These are phyloP conservation scores for Polytrichum formosum DNA, from an alignment of 225 moss, liverwort and hornwort species.

Conservation along the genomic window DNA sequence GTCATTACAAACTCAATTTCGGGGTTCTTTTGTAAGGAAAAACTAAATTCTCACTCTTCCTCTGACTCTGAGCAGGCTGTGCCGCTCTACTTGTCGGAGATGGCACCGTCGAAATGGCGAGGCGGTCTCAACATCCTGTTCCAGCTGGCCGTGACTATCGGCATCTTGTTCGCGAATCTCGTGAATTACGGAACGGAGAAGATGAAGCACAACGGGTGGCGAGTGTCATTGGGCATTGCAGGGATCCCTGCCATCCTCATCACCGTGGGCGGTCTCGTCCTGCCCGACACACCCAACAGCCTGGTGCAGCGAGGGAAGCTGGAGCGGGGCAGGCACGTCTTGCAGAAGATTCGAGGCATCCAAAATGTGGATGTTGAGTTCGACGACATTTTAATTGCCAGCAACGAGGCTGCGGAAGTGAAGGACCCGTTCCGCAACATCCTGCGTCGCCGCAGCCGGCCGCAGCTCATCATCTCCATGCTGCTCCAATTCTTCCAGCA, in stretches of 20 bases:
- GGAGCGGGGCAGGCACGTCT: conserved; percentile 29
- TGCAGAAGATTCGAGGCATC: conserved; percentile 40
- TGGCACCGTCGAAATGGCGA: conserved; percentile 63
- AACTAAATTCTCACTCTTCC: background rate
- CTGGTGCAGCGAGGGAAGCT: conserved; percentile 45
- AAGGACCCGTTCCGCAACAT: conserved; percentile 49
- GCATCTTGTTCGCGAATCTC: conserved; percentile 50
- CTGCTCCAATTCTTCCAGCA: conserved; percentile 54
- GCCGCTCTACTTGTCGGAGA: conserved; percentile 58
- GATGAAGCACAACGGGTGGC: conserved; percentile 42
- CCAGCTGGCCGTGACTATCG: conserved; percentile 51
- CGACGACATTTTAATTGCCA: conserved; percentile 37
- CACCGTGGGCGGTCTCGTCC: conserved; percentile 41
- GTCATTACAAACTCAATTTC: too few species aligned
- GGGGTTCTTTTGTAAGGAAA: too few species aligned
- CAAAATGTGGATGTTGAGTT: conserved; percentile 48
- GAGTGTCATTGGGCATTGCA: conserved; percentile 43
- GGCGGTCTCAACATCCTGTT: conserved; percentile 62
- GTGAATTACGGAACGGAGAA: conserved; percentile 52
- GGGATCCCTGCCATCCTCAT: conserved; percentile 43
- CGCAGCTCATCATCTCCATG: conserved; percentile 49
- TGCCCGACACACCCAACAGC: conserved; percentile 54
- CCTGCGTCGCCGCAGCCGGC: conserved; percentile 38
- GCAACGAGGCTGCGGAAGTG: conserved; percentile 25
- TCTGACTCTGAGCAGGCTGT: conserved; percentile 25